Base-by-base conservation (phyloP, 495 filamentous ascomycete species). In the Peziza echinospora region DNA sequence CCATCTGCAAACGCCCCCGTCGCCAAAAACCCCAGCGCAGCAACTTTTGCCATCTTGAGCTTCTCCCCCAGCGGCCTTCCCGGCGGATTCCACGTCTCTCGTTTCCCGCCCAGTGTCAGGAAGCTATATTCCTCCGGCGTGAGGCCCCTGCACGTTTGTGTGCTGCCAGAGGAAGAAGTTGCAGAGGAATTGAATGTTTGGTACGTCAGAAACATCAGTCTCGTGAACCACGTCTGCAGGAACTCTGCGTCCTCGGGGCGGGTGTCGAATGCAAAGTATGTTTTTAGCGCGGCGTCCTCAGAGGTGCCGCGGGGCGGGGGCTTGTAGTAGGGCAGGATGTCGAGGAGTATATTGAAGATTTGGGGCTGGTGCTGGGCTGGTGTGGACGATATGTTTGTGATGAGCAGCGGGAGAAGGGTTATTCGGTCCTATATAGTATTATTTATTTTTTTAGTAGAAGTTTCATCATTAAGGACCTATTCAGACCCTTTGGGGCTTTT, bases 291-390 rank as follows among this genome's bases (percentile, higher is more conserved):
- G 1, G 63, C 54, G 60, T 97, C 89, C 46, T 93, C 84, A 25
- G 74, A 71, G 50, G 71, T 81, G 8, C 82, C 87, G 43, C 84
- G 72, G 9, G 67, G 60, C 0, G 89, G 87, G 3, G 92, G 58
- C 37, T 71, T 72, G 49, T 89, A 71, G 39, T 79, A 67, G 5
- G 72, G 71, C 10, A 94, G 64, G 8, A 89, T 62, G 40, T 78
- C 77, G 16, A 97, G 64, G 22, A 92, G 67, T 30, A 94, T 64
- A 54, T 92, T 85, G 63, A 96, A 94, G 10, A 93, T 67, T 26
- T 72, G 72, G 30, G 78, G 71, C 60, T 83, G 75, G n/a, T 65
- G 73, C 13, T 64, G 60, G 21, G 70, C n/a, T 67, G 62, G 49
- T 75, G 78, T 49, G 76, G 30, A 71, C 1, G 73, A 69, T 37